Percentiles rank a stretch among this genome's conserved stretches.
Evolutionary conservation across 495 filamentous ascomycete species (phyloP).

Genomic region (Podospora appendiculata): DNA sequence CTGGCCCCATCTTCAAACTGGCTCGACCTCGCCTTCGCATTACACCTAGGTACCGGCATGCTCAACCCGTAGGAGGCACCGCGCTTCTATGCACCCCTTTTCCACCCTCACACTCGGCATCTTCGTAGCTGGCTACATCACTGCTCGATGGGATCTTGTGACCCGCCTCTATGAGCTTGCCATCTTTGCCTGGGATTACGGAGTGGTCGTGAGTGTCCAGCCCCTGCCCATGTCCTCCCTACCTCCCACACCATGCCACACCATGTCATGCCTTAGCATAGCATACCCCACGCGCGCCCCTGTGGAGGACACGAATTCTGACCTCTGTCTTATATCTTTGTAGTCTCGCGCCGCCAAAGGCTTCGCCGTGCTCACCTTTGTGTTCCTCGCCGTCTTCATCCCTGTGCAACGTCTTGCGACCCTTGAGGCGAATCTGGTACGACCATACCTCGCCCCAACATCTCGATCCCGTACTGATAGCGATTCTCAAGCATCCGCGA

Average conservation of each 20-base stretch:
- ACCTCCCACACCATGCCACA: neutral
- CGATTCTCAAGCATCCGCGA: constrained; percentile 65
- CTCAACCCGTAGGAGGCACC: constrained; percentile 17
- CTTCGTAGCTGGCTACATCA: constrained; percentile 98
- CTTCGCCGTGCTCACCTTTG: constrained; percentile 31
- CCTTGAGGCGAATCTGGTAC: constrained; percentile 37
- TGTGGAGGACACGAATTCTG: neutral
- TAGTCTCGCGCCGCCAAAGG: constrained; percentile 38
- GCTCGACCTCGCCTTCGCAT: neutral
- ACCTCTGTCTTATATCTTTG: constrained; percentile 1
- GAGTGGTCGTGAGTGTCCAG: constrained; percentile 71
- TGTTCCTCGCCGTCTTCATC: constrained; percentile 37
- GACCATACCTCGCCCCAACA: constrained; percentile 4
- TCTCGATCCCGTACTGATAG: constrained; percentile 12
- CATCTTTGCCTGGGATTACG: constrained; percentile 97
- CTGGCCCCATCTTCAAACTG: neutral
- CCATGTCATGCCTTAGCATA: neutral
- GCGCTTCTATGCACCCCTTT: constrained; percentile 87
- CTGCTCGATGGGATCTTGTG: constrained; percentile 96
- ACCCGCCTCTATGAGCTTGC: constrained; percentile 91
- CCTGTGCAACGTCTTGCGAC: constrained; percentile 40
- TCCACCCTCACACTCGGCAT: constrained; percentile 88
- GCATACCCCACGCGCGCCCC: too few species aligned
- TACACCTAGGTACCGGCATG: constrained; percentile 15
- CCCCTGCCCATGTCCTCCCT: neutral